These are phyloP conservation scores for Vicia villosa DNA, from an alignment of 306 rosid genomes.

Conservation along the genomic window DNA sequence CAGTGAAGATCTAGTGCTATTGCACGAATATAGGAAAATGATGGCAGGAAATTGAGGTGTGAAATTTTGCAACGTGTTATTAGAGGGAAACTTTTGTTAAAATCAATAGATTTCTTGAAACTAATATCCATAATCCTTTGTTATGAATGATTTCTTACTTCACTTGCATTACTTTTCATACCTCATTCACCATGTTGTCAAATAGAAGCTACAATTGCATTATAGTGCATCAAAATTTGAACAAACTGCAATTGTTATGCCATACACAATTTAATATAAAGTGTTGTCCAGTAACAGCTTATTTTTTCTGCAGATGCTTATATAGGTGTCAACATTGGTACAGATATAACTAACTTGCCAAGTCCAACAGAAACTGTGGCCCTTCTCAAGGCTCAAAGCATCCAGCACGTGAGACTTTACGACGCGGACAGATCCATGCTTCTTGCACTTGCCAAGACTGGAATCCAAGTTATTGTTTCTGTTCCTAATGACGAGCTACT, in stretches of 20 bases:
- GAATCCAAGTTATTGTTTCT: constrained; percentile 76
- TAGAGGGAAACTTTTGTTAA: not conserved
- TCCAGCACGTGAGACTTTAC: constrained; percentile 77
- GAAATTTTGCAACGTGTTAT: not conserved
- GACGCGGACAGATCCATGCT: constrained; percentile 85
- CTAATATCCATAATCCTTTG: not conserved
- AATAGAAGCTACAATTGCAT: not conserved
- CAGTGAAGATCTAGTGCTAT: not conserved
- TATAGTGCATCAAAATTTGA: not conserved
- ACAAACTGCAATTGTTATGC: not conserved
- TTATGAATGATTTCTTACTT: not conserved
- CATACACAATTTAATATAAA: not conserved
- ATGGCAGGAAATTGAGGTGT: not conserved
- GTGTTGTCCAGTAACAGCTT: not conserved
- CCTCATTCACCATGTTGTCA: not conserved
- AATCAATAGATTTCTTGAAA: not conserved
- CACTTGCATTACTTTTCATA: constrained; percentile 13
- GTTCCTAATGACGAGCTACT: constrained; percentile 86
- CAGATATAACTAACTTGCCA: constrained; percentile 83
- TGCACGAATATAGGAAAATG: not conserved
- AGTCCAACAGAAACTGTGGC: constrained; percentile 78
- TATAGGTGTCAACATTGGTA: constrained; percentile 87
- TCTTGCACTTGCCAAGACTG: constrained; percentile 86
- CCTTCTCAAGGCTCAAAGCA: constrained; percentile 86
- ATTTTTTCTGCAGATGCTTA: constrained; percentile 66